phyloP scores from a whole-genome alignment of 225 moss, liverwort and hornwort species.

The Takakia lepidozioides region DNA sequence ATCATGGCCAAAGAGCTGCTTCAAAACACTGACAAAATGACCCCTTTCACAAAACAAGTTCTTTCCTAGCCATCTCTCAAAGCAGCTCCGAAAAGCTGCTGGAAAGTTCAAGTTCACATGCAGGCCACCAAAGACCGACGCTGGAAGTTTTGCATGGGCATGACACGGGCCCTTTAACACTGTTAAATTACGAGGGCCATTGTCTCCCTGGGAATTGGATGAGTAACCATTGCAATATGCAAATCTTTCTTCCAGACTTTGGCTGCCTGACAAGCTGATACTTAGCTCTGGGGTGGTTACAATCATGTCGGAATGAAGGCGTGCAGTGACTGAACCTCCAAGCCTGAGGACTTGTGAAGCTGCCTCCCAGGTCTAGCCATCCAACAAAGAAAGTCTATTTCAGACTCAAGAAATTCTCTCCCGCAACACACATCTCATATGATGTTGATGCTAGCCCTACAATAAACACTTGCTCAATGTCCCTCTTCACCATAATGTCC shows the following conservation, averaged over 20 bases:
- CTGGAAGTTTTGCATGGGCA: constrained; percentile 26
- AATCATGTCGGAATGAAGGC: constrained; percentile 11
- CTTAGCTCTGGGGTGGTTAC: constrained; percentile 11
- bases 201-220: constrained; percentile 7
- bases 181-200: constrained; percentile 7
- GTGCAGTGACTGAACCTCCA: constrained; percentile 23
- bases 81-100: constrained; percentile 2
- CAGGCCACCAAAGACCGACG: constrained; percentile 13
- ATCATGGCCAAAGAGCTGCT: constrained; percentile 12
- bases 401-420: neutral
- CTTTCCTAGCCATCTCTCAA: constrained; percentile 24
- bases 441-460: neutral
- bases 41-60: constrained; percentile 15
- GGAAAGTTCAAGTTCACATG: constrained; percentile 9
- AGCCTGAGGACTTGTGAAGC: constrained; percentile 27
- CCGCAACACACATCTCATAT: neutral
- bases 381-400: constrained; percentile 5
- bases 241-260: constrained; percentile 3
- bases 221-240: constrained; percentile 10
- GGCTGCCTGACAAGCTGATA: constrained; percentile 5
- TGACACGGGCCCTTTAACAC: constrained; percentile 7
- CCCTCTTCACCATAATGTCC: neutral
- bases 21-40: constrained; percentile 20
- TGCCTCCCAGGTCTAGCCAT: constrained; percentile 42
- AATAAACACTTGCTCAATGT: neutral